A percentile compares a stretch with the other conserved stretches of the same genome.
These are phyloP conservation scores for Erythrophleum fordii DNA, from an alignment of 306 rosid species.

Conservation along the genomic window DNA sequence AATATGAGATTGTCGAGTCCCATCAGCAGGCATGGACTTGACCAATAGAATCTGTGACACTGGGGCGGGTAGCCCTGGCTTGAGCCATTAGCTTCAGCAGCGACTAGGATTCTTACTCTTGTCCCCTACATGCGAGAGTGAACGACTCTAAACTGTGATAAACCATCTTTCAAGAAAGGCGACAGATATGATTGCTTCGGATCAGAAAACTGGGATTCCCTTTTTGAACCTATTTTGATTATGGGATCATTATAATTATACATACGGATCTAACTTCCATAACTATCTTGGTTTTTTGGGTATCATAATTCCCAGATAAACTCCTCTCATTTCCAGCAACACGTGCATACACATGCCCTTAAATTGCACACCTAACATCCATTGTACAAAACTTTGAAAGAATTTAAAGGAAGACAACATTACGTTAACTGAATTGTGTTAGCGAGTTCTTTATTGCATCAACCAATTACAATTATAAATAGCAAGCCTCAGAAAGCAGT, in stretches of 20 bases:
- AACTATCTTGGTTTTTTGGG: not conserved
- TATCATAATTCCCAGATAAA: not conserved
- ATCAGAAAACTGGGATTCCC: not conserved
- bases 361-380: too few relatives aligned
- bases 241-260: not conserved
- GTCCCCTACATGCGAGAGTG: not conserved
- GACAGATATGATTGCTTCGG: not conserved
- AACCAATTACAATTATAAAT: too few relatives aligned
- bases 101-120: not conserved
- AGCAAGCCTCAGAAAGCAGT: too few relatives aligned
- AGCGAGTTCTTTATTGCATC: too few relatives aligned
- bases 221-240: not conserved
- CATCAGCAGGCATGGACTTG: too few relatives aligned
- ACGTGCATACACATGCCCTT: not conserved
- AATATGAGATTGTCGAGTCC: too few relatives aligned
- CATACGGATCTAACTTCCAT: not conserved
- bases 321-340: conserved; percentile 7
- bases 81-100: not conserved
- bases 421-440: too few relatives aligned
- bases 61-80: too few relatives aligned
- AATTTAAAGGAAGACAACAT: too few relatives aligned
- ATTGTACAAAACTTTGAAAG: too few relatives aligned
- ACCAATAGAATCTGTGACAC: too few relatives aligned
- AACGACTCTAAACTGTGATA: not conserved
- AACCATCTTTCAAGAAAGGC: not conserved